A percentile compares a stretch with the other conserved stretches of the same genome.
phyloP scores from a whole-genome alignment of 2,329 filamentous ascomycete species.

The Aschersonia sp. region DNA sequence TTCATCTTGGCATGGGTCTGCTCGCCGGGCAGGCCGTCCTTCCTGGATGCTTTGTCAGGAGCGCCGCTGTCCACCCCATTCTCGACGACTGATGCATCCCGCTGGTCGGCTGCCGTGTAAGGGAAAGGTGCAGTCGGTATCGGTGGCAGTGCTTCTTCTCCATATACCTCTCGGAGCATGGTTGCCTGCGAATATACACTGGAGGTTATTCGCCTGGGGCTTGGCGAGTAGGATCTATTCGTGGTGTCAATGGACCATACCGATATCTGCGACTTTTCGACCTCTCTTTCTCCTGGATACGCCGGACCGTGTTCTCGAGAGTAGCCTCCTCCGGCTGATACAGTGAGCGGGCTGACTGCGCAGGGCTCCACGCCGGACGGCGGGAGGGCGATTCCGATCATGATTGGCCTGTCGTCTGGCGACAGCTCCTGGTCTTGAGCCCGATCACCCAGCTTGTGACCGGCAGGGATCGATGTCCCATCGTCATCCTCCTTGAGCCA shows the following conservation, averaged over 20 bases:
- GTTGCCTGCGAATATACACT: conserved; percentile 48
- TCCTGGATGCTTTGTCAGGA: no score
- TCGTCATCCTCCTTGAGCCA: conserved; percentile 33
- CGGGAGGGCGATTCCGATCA: conserved; percentile 55
- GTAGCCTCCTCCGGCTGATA: conserved; percentile 22
- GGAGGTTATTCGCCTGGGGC: conserved; percentile 29
- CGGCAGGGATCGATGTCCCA: conserved; percentile 12
- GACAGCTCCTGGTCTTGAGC: conserved; percentile 36
- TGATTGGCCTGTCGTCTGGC: conserved; percentile 54
- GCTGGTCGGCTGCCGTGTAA: no score
- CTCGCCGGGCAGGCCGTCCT: no score
- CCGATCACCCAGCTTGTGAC: conserved; percentile 13
- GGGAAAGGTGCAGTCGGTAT: conserved; percentile 39
- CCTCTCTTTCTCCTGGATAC: neutral
- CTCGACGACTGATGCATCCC: no score
- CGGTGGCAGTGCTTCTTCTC: conserved; percentile 40
- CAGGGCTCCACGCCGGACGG: conserved; percentile 19
- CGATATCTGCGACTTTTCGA: conserved; percentile 17
- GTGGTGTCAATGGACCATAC: conserved; percentile 50
- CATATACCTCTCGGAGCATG: conserved; percentile 15
- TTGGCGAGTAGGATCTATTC: conserved; percentile 29
- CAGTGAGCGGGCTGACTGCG: conserved; percentile 34
- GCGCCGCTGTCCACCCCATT: no score
- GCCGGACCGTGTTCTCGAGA: neutral
- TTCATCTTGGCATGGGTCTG: neutral